These are phyloP conservation scores for Daedaleopsis nitida DNA, from an alignment of 768 basidiomycete species.

Conservation along the genomic window DNA sequence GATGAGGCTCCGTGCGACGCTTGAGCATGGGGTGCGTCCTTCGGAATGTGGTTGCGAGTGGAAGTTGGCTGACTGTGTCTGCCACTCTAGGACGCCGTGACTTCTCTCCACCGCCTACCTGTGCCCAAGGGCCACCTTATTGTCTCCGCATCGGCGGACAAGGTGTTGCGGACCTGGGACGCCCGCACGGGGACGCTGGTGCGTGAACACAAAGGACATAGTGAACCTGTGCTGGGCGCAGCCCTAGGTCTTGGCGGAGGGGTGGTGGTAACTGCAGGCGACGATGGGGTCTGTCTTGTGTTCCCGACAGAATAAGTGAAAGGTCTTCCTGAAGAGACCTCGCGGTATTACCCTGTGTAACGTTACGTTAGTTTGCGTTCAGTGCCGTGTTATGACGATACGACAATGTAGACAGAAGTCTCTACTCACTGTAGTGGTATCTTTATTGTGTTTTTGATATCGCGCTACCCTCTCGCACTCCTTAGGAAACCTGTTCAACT, in stretches of 20 bases:
- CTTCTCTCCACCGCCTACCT: conserved; percentile 74
- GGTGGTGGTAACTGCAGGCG: conserved; percentile 84
- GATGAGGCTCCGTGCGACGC: conserved; percentile 78
- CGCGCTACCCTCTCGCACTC: too few species aligned
- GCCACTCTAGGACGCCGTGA: conserved; percentile 78
- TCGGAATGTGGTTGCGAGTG: background rate
- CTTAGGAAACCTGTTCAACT: too few species aligned
- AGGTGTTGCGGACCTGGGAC: conserved; percentile 90
- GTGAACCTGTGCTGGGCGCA: conserved; percentile 72
- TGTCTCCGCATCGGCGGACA: conserved; percentile 87
- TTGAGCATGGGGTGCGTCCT: conserved; percentile 74
- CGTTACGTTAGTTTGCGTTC: too few species aligned
- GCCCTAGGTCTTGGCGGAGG: conserved; percentile 70
- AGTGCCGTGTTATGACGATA: too few species aligned
- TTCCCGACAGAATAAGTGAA: conserved; percentile 59
- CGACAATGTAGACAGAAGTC: too few species aligned
- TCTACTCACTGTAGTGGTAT: too few species aligned
- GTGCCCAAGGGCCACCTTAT: conserved; percentile 75
- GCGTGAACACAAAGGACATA: conserved; percentile 82
- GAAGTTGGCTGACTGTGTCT: background rate
- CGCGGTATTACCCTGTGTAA: too few species aligned
- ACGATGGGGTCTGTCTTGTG: conserved; percentile 86
- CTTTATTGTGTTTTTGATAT: background rate
- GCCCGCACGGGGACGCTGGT: conserved; percentile 79
- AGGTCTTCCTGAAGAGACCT: background rate